Evolutionary conservation across 2,329 filamentous ascomycete genomes (phyloP), one percentile per base, ranked within the genome.

Genomic region (Penicillium sp.): DNA sequence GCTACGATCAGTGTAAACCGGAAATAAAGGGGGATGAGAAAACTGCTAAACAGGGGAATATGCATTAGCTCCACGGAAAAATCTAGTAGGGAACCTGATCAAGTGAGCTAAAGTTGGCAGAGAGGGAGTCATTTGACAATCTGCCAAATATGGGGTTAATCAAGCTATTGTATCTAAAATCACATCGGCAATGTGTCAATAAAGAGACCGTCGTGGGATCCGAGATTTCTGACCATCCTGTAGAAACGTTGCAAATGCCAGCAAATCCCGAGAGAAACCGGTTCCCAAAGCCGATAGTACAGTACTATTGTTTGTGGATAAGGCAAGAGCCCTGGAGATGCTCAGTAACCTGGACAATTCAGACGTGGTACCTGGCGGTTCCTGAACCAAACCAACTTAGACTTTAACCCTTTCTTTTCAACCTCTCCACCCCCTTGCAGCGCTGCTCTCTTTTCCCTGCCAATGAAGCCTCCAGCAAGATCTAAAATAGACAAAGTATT

Each of bases 371-470:
- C 37, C 26, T 28, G 46, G 28, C 14, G 30, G 42, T 48, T 57
- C 43, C 54, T 52, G 55, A 37, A 33, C 28, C 38, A 38, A 45
- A 38, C 4, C 37, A 19, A 26, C n/a, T 35, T 45, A 25, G n/a
- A 19, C 28, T 38, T 52, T 52, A 14, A 7, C 55, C 55, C 57
- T 28, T 55, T 52, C 28, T 25, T 25, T 53, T 46, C 22, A 26
- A 42, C 30, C n/a, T 14, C 35, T 10, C 48, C 35, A 49, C 45
- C 57, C 57, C 57, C 57, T 59, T 59, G 52, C 57, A 55, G n/a
- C 22, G 11, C 19, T 48, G 7, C 19, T 46, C 40, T 45, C 25
- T 43, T 35, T 49, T 54, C n/a, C 16, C 13, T 6, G 13, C 22
- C 40, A 49, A 30, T 28, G 37, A 38, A 38, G 14, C 11, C 28